Evolutionary conservation across 2,329 filamentous ascomycete species (phyloP).

Genomic region (Parastagonospora nodorum): DNA sequence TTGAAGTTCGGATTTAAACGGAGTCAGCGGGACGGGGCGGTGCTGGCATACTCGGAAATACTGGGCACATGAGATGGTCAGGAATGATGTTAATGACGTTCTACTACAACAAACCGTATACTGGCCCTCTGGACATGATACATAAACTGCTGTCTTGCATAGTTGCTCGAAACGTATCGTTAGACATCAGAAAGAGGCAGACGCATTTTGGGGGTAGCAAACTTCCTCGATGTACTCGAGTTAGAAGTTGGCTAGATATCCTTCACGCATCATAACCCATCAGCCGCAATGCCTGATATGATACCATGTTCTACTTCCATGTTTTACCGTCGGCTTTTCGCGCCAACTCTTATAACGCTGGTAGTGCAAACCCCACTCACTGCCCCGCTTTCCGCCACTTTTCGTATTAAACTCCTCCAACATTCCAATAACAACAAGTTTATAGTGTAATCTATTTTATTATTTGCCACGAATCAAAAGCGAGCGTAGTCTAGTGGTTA

Average conservation of each 20-base stretch:
- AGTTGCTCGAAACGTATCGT: not conserved
- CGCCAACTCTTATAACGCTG: too few relatives aligned
- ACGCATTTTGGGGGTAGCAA: too few relatives aligned
- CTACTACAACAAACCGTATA: not conserved
- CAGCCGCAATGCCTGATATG: too few relatives aligned
- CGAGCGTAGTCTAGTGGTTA: conserved; percentile 39
- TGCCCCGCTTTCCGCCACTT: not conserved
- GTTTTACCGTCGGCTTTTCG: too few relatives aligned
- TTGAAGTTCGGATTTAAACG: not conserved
- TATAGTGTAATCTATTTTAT: not conserved
- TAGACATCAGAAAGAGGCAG: not conserved
- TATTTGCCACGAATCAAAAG: not conserved
- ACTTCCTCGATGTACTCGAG: too few relatives aligned
- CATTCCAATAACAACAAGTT: not conserved
- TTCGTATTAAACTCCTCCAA: not conserved
- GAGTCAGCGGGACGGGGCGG: not conserved
- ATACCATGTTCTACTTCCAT: too few relatives aligned
- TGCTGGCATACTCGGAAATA: too few relatives aligned
- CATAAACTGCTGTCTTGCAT: not conserved
- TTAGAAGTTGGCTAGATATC: too few relatives aligned
- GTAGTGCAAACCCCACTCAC: not conserved
- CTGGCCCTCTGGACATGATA: not conserved
- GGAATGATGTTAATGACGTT: not conserved
- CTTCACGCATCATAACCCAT: too few relatives aligned
- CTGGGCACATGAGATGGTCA: too few relatives aligned